A percentile compares a stretch with the other conserved stretches of the same genome.
Evolutionary conservation across 768 basidiomycete genomes (phyloP).

Genomic region (Suillus sp.): DNA sequence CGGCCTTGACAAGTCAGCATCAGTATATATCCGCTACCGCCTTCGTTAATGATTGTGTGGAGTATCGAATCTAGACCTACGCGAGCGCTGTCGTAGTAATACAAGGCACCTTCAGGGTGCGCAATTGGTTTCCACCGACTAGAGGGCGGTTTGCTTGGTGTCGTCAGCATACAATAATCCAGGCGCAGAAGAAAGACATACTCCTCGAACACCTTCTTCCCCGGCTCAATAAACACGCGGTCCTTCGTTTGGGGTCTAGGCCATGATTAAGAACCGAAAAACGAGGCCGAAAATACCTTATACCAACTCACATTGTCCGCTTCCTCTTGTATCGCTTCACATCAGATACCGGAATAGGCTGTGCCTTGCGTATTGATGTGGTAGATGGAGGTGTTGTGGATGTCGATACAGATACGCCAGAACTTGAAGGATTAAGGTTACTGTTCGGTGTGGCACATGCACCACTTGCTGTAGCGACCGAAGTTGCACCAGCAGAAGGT

Average conservation of each 20-base stretch:
- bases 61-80: conserved; percentile 25
- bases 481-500: not conserved
- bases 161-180: conserved; percentile 1
- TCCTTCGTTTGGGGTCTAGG: not conserved
- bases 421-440: not conserved
- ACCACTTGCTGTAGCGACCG: not conserved
- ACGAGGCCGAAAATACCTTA: not conserved
- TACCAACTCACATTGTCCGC: conserved; percentile 3
- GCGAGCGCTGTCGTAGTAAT: conserved; percentile 46
- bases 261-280: conserved; percentile 1
- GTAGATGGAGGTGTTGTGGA: not conserved
- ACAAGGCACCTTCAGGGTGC: conserved; percentile 59
- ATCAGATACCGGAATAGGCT: not conserved
- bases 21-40: conserved; percentile 48
- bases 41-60: not conserved
- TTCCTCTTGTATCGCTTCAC: conserved; percentile 9
- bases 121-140: conserved; percentile 43
- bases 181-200: not conserved
- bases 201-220: conserved; percentile 11
- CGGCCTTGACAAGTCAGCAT: conserved; percentile 45
- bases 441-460: not conserved
- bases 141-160: conserved; percentile 8
- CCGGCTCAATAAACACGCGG: conserved; percentile 1
- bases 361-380: not conserved
- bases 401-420: not conserved